Conservation (phyloP, 23 red algal genomes). For the Porphyridium purpureum region DNA sequence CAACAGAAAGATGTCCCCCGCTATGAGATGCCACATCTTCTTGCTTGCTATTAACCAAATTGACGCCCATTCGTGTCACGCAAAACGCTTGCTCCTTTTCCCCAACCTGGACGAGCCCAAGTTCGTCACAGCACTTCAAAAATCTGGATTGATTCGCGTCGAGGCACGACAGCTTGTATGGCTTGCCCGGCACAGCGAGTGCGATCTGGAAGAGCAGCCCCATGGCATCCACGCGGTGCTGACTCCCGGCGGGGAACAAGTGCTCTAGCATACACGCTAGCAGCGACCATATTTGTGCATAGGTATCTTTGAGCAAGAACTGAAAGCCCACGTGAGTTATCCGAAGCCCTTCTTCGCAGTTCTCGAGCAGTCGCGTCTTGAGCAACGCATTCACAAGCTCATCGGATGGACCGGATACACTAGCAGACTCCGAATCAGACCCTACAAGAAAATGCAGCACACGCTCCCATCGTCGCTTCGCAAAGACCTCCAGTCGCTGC, state of each 20-base stretch:
- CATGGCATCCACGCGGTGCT: neutral
- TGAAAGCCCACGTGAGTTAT: conserved; percentile 83
- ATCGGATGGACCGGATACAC: conserved; percentile 9
- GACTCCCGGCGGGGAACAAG: neutral
- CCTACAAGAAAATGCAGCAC: conserved; percentile 67
- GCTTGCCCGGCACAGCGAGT: conserved; percentile 12
- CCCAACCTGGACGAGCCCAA: conserved; percentile 37
- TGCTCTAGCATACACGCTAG: conserved; percentile 1
- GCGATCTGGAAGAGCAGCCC: conserved; percentile 24
- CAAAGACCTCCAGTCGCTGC: conserved; percentile 24
- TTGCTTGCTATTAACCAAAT: conserved; percentile 10
- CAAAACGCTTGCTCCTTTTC: conserved; percentile 11
- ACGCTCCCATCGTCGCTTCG: conserved; percentile 33
- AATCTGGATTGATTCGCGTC: conserved; percentile 2
- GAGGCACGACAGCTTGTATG: conserved; percentile 7
- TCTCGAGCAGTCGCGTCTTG: conserved; percentile 37
- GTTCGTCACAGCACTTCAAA: conserved; percentile 17
- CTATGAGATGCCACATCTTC: neutral
- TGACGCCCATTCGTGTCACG: conserved; percentile 18
- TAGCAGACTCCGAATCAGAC: conserved; percentile 8
- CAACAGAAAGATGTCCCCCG: neutral
- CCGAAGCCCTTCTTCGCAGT: conserved; percentile 41
- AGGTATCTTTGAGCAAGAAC: conserved; percentile 66
- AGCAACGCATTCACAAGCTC: conserved; percentile 48
- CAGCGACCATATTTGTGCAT: conserved; percentile 44